Percentiles rank a stretch among this genome's conserved stretches.
Conservation (phyloP, 148 eudicot genomes). For the Polygonum maritimum region DNA sequence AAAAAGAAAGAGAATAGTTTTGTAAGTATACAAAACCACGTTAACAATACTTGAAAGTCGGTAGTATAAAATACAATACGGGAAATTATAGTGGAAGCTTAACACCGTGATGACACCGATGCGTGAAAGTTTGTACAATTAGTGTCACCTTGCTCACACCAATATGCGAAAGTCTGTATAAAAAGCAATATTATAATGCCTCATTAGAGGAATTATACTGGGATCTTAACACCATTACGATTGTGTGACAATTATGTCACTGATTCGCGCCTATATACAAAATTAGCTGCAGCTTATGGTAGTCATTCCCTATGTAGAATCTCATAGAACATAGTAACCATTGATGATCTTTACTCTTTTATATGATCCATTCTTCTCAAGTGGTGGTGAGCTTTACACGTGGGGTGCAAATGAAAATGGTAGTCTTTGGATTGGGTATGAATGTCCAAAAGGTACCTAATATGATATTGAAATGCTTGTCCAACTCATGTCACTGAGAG, state of each 20-base stretch:
- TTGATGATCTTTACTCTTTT: neutral
- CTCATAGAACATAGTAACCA: neutral
- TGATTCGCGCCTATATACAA: neutral
- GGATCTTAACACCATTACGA: no score
- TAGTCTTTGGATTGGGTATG: slow-evolving; percentile 93
- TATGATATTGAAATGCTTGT: slow-evolving; percentile 1
- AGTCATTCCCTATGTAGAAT: neutral
- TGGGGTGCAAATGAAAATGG: slow-evolving; percentile 99
- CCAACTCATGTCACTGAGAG: neutral
- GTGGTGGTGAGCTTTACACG: slow-evolving; percentile 69
- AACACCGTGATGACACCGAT: no score
- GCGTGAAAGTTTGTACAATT: no score
- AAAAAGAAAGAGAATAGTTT: no score
- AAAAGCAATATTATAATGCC: no score
- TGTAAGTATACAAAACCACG: no score
- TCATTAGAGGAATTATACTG: no score
- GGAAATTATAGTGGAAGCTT: no score
- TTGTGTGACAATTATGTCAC: neutral
- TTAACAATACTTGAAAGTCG: no score
- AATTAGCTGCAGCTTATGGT: neutral
- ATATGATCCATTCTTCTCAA: slow-evolving; percentile 18
- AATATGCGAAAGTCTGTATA: no score
- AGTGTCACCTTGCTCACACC: no score
- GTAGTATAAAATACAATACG: no score
- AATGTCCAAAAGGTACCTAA: neutral